phyloP scores from a whole-genome alignment of 345 rosid genomes.

The Trapa bicornis region DNA sequence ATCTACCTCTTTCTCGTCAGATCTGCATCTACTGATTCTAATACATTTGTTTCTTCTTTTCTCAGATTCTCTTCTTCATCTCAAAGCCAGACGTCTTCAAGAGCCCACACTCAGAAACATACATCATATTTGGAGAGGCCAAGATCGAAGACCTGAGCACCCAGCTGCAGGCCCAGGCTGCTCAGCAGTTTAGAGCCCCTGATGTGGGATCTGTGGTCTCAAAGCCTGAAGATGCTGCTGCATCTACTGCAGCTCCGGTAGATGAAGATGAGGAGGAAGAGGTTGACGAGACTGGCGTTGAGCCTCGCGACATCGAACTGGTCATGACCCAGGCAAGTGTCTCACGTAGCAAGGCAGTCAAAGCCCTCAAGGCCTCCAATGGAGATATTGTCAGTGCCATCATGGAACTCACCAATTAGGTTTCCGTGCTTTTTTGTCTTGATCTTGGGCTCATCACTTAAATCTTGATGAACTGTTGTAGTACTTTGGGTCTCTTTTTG shows the following conservation, averaged over 20 bases:
- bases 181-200: constrained; percentile 78
- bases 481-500: too few species aligned
- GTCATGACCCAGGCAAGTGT: constrained; percentile 82
- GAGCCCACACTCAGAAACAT: constrained; percentile 80
- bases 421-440: background rate
- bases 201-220: constrained; percentile 48
- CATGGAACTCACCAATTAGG: constrained; percentile 74
- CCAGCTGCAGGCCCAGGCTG: constrained; percentile 86
- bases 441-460: too few species aligned
- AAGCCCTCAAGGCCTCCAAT: constrained; percentile 50
- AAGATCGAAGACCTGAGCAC: constrained; percentile 90
- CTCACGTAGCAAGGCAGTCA: constrained; percentile 59
- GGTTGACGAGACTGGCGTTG: constrained; percentile 60
- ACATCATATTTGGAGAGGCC: constrained; percentile 78
- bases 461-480: too few species aligned
- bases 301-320: constrained; percentile 68
- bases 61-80: constrained; percentile 64
- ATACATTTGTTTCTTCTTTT: background rate
- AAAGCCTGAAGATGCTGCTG: constrained; percentile 40
- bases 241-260: constrained; percentile 25
- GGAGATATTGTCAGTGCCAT: constrained; percentile 90
- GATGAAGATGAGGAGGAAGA: constrained; percentile 46
- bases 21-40: background rate
- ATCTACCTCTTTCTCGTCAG: background rate
- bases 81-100: constrained; percentile 84